Conservation (phyloP, 306 rosid species). For the Castanea crenata region DNA sequence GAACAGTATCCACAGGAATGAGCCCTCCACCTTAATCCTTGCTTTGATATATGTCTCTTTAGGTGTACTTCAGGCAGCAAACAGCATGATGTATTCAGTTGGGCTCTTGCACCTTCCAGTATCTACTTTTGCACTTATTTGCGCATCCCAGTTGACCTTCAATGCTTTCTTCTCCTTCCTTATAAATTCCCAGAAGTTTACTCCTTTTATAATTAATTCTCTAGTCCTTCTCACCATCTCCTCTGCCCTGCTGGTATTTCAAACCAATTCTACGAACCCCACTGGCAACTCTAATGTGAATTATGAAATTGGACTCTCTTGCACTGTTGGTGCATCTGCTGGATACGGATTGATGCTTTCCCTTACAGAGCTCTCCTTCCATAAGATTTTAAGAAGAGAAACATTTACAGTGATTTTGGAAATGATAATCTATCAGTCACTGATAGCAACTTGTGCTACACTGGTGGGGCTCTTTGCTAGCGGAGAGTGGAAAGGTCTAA, state of each 20-base stretch:
- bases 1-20: neutral
- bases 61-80: conserved; percentile 1
- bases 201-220: conserved; percentile 37
- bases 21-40: neutral
- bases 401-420: conserved; percentile 35
- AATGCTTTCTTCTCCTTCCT: conserved; percentile 47
- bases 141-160: conserved; percentile 42
- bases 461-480: conserved; percentile 43
- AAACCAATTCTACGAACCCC: conserved; percentile 3
- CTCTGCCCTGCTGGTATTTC: conserved; percentile 38
- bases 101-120: conserved; percentile 48
- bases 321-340: conserved; percentile 49
- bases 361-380: conserved; percentile 32
- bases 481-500: conserved; percentile 39
- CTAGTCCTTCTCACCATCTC: conserved; percentile 43
- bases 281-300: neutral
- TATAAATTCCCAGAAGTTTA: conserved; percentile 39
- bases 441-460: conserved; percentile 31
- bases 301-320: conserved; percentile 31
- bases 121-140: conserved; percentile 42
- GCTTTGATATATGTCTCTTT: conserved; percentile 9
- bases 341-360: conserved; percentile 40
- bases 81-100: conserved; percentile 29
- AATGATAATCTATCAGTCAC: conserved; percentile 30
- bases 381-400: conserved; percentile 31